These are phyloP conservation scores for Aureobasidium sp. DNA, from an alignment of 2,329 filamentous ascomycete genomes.

Conservation along the genomic window DNA sequence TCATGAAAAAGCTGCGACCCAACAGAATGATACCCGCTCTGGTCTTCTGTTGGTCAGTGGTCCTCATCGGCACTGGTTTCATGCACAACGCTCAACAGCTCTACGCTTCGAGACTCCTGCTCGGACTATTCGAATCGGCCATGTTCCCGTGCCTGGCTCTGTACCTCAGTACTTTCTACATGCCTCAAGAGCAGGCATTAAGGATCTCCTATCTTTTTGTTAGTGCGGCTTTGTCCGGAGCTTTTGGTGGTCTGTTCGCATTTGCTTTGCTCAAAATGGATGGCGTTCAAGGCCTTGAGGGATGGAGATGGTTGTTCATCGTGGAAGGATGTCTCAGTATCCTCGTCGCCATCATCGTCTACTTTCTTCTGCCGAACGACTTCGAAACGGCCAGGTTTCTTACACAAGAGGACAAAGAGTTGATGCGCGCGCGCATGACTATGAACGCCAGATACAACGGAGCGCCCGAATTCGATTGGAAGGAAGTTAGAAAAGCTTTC, in stretches of 20 bases:
- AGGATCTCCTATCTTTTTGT: conserved; percentile 80
- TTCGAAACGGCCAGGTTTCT: conserved; percentile 51
- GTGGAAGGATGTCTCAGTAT: no score
- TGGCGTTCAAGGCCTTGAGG: conserved; percentile 67
- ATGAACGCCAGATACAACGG: conserved; percentile 57
- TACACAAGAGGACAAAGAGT: conserved; percentile 48
- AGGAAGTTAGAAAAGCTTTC: conserved; percentile 53
- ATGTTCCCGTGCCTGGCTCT: conserved; percentile 74
- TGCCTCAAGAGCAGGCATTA: conserved; percentile 76
- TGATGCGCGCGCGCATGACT: conserved; percentile 55
- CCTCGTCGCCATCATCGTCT: conserved; percentile 28
- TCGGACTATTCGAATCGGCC: conserved; percentile 76
- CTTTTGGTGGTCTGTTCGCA: conserved; percentile 76
- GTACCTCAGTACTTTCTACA: conserved; percentile 80
- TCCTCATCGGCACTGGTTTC: conserved; percentile 75
- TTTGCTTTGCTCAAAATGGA: conserved; percentile 80
- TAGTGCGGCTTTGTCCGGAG: conserved; percentile 75
- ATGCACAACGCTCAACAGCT: conserved; percentile 71
- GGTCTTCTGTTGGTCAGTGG: conserved; percentile 63
- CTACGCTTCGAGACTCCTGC: conserved; percentile 71
- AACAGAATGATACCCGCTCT: conserved; percentile 63
- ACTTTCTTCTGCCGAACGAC: conserved; percentile 43
- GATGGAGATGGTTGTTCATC: conserved; percentile 79
- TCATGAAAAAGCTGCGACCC: conserved; percentile 49
- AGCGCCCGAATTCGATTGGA: conserved; percentile 55